phyloP scores from a whole-genome alignment of 257 asterid genomes.

The Echites panduratus region DNA sequence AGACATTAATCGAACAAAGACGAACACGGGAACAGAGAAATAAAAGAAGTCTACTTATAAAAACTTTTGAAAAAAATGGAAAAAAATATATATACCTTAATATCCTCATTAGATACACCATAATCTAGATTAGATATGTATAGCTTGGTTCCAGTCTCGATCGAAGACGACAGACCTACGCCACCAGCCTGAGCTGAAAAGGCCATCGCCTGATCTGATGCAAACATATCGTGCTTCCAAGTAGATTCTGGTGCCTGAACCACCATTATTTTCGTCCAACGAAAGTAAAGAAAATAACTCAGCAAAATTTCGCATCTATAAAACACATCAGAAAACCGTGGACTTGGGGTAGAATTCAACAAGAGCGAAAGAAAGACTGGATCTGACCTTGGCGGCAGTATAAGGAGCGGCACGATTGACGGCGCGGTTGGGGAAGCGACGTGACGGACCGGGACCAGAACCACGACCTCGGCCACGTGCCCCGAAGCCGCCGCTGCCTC shows the following conservation, averaged over 20 bases:
- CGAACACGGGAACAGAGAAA: background rate
- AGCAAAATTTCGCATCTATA: background rate
- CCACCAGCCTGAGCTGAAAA: constrained; percentile 31
- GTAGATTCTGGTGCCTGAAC: constrained; percentile 78
- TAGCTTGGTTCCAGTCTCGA: constrained; percentile 96
- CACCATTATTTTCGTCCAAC: constrained; percentile 11
- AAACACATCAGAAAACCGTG: background rate
- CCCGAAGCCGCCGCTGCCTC: constrained; percentile 37
- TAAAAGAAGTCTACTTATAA: background rate
- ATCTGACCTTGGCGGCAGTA: constrained; percentile 64
- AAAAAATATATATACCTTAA: constrained; percentile 45
- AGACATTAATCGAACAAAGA: background rate
- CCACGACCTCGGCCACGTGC: constrained; percentile 52
- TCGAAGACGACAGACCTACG: constrained; percentile 47
- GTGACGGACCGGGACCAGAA: constrained; percentile 69
- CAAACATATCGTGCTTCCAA: constrained; percentile 84
- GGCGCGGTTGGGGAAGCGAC: constrained; percentile 60
- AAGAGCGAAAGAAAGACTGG: constrained; percentile 10
- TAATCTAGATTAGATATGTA: constrained; percentile 88
- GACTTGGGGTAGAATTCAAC: background rate
- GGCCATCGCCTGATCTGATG: constrained; percentile 26
- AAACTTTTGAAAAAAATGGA: background rate
- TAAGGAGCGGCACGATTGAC: constrained; percentile 70
- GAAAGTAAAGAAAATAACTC: background rate
- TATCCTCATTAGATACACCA: constrained; percentile 85